phyloP scores from a whole-genome alignment of 2,329 filamentous ascomycete species.

The Fusarium robinianum region DNA sequence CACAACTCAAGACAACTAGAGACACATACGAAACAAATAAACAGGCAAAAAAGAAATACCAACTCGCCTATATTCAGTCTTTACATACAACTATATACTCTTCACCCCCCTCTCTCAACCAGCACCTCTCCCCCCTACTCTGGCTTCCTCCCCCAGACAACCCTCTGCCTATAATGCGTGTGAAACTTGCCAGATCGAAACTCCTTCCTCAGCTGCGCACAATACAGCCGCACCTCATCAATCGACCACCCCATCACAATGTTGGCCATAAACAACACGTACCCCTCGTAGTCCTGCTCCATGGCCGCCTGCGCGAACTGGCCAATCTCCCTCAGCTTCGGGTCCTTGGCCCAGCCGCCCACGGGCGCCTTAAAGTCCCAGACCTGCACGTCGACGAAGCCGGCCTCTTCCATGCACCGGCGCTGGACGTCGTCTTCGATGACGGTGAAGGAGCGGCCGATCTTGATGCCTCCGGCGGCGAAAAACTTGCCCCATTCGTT shows the following conservation, averaged over 20 bases:
- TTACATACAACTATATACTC: too few species aligned
- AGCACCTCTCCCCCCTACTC: too few species aligned
- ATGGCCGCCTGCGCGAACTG: slow-evolving; percentile 40
- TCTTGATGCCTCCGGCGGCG: slow-evolving; percentile 36
- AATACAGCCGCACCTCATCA: slow-evolving; percentile 42
- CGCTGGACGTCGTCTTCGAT: slow-evolving; percentile 26
- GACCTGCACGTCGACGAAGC: slow-evolving; percentile 25
- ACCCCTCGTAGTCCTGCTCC: slow-evolving; percentile 45
- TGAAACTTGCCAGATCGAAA: slow-evolving; percentile 37
- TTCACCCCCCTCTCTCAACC: too few species aligned
- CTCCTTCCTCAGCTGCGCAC: slow-evolving; percentile 42
- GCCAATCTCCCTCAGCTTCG: slow-evolving; percentile 21
- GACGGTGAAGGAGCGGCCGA: slow-evolving; percentile 38
- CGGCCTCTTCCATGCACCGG: slow-evolving; percentile 30
- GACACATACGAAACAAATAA: too few species aligned
- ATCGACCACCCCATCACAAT: slow-evolving; percentile 45
- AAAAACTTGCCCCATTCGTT: slow-evolving; percentile 39
- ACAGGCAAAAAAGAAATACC: too few species aligned
- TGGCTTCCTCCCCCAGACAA: slow-evolving; percentile 34
- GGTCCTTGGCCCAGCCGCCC: slow-evolving; percentile 22
- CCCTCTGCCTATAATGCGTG: slow-evolving; percentile 37
- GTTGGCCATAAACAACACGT: slow-evolving; percentile 39
- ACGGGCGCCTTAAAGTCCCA: slow-evolving; percentile 34
- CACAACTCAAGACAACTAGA: too few species aligned
- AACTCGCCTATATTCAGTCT: too few species aligned